Conservation (phyloP, 2,329 filamentous ascomycete species). For the Alternaria panax region DNA sequence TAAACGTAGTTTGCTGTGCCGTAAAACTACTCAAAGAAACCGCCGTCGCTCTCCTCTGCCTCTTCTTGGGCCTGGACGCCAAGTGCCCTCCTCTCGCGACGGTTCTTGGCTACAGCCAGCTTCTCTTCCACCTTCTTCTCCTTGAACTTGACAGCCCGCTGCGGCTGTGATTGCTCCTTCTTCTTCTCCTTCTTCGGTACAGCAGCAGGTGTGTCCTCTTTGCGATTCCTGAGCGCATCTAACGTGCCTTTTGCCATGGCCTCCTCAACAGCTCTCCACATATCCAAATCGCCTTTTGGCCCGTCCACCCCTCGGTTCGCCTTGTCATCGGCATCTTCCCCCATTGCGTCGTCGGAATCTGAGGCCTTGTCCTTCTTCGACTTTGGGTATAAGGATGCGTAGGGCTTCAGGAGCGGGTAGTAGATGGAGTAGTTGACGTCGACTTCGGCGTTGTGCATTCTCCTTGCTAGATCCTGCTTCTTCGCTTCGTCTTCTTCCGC, state of each 20-base stretch:
- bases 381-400: slow-evolving; percentile 65
- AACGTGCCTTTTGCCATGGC: slow-evolving; percentile 67
- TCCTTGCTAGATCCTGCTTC: slow-evolving; percentile 60
- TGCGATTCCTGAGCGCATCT: slow-evolving; percentile 64
- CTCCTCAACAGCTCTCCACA: slow-evolving; percentile 73
- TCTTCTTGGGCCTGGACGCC: slow-evolving; percentile 30
- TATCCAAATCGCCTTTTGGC: slow-evolving; percentile 60
- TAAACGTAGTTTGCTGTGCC: slow-evolving; percentile 7
- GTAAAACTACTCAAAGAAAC: slow-evolving; percentile 47
- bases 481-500: slow-evolving; percentile 60
- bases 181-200: slow-evolving; percentile 33
- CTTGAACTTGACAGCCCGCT: slow-evolving; percentile 19
- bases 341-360: slow-evolving; percentile 29
- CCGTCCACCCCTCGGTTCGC: slow-evolving; percentile 47
- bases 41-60: slow-evolving; percentile 48
- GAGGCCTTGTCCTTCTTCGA: slow-evolving; percentile 31
- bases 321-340: slow-evolving; percentile 37
- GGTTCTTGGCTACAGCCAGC: slow-evolving; percentile 22
- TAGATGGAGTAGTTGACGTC: slow-evolving; percentile 78
- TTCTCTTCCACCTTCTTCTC: slow-evolving; percentile 26
- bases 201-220: slow-evolving; percentile 31
- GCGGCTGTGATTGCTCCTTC: slow-evolving; percentile 16
- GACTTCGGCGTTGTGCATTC: slow-evolving; percentile 73
- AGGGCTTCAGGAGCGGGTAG: slow-evolving; percentile 74
- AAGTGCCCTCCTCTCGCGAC: slow-evolving; percentile 30